Base-by-base conservation (phyloP, 768 basidiomycete species). In the Rhizopogon rudus region DNA sequence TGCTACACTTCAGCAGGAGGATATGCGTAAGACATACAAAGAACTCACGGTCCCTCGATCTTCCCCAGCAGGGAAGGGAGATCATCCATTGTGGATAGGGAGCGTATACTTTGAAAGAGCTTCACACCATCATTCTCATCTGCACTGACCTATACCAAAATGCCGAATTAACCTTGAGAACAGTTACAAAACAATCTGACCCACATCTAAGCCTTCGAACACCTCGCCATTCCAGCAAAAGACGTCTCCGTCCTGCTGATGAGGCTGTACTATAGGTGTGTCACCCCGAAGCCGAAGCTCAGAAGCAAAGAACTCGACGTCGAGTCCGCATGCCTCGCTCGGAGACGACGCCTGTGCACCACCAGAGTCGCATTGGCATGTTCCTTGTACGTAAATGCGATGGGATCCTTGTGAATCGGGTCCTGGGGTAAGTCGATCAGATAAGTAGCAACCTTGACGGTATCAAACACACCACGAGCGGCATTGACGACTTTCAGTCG, bases 221-320 rank as follows among this genome's bases (percentile, higher is more conserved):
- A 93, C 90, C 75, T 94, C 89, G 57, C 93, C 92, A 63, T 92
- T 93, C 88, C 88, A 94, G 63, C 90, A 92, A 28, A 94, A 69
- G 3, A 90, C 64, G 63, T 86, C 77, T 6, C 79, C 82, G 13
- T 73, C 74, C 35, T 69, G 59, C 13, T 70, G 62, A 65, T 93
- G 90, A 28, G 93, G 93, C 65, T 95, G 93, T 2, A 76, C 67
- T 14, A 91, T 68, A 0, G 75, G 74, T 9, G 54, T 41, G 9
- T 70, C 61, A 1, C 93, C 93, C 57, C 93, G 76, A 49, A 95
- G 69, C 53, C 81, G 79, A 51, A 95, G 77, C 63, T 93, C 89
- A 0, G 91, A 91, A 1, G 82, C 84, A 64, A 83, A 88, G 56
- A 91, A 84, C 16, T 80, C 73, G 20, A 83, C 62, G n/a, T 61